phyloP scores from a whole-genome alignment of 1,139 yeast genomes.

The Pichia sp. region DNA sequence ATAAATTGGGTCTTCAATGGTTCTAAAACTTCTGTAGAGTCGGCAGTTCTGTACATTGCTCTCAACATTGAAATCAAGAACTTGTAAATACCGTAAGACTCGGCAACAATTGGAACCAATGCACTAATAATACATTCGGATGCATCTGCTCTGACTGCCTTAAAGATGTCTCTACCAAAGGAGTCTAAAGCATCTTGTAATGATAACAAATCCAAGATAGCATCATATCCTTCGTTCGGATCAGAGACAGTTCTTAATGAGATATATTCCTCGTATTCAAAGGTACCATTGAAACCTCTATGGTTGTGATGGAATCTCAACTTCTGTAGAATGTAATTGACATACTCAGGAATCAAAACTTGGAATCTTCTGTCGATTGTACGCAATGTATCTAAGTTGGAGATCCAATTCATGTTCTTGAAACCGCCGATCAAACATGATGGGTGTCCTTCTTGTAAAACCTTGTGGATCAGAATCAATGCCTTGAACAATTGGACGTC shows the following conservation, averaged over 20 bases:
- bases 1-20: constrained; percentile 73
- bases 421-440: constrained; percentile 80
- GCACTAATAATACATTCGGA: constrained; percentile 87
- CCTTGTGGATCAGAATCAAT: constrained; percentile 85
- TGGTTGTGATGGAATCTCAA: constrained; percentile 82
- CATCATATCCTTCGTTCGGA: constrained; percentile 95
- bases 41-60: constrained; percentile 67
- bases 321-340: constrained; percentile 65
- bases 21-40: constrained; percentile 72
- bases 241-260: constrained; percentile 86
- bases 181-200: constrained; percentile 84
- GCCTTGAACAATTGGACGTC: constrained; percentile 78
- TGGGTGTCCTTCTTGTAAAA: constrained; percentile 96
- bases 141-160: constrained; percentile 41
- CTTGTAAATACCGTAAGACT: constrained; percentile 89
- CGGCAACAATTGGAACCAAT: constrained; percentile 89
- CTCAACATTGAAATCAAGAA: constrained; percentile 89
- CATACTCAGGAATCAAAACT: constrained; percentile 75
- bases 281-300: constrained; percentile 90
- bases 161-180: constrained; percentile 74
- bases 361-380: constrained; percentile 50
- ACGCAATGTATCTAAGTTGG: constrained; percentile 44
- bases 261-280: constrained; percentile 93
- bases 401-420: constrained; percentile 65
- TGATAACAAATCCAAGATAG: constrained; percentile 81